phyloP scores from a whole-genome alignment of 2,329 filamentous ascomycete genomes.

The Alternaria sp. region DNA sequence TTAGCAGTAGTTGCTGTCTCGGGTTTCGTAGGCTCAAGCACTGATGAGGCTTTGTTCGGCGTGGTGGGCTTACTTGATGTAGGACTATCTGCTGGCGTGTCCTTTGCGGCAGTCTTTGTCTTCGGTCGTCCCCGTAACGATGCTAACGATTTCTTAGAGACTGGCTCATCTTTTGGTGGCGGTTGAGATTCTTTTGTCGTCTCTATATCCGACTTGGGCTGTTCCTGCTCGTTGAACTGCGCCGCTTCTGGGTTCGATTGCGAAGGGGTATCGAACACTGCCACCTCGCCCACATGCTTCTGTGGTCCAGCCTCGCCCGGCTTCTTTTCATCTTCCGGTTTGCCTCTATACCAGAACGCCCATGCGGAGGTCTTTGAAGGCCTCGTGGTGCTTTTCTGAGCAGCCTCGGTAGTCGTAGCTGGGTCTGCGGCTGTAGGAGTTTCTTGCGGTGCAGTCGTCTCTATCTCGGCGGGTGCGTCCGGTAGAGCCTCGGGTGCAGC shows the following conservation, averaged over 20 bases:
- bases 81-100: slow-evolving; percentile 28
- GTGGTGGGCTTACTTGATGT: slow-evolving; percentile 51
- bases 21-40: slow-evolving; percentile 37
- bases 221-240: slow-evolving; percentile 59
- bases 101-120: slow-evolving; percentile 33
- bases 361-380: slow-evolving; percentile 69
- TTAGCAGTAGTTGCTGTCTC: slow-evolving; percentile 42
- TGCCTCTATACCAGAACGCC: slow-evolving; percentile 80
- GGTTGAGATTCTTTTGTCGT: slow-evolving; percentile 30
- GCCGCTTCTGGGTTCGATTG: slow-evolving; percentile 61
- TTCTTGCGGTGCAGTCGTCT: slow-evolving; percentile 15
- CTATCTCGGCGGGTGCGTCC: not conserved
- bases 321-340: slow-evolving; percentile 59
- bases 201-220: slow-evolving; percentile 28
- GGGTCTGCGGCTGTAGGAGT: slow-evolving; percentile 10
- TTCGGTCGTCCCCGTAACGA: slow-evolving; percentile 46
- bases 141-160: slow-evolving; percentile 41
- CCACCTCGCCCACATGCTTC: slow-evolving; percentile 63
- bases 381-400: slow-evolving; percentile 38
- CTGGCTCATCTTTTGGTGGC: slow-evolving; percentile 30
- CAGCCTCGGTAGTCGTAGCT: slow-evolving; percentile 19
- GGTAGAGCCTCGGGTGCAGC: slow-evolving; percentile 15
- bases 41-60: slow-evolving; percentile 41
- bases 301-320: slow-evolving; percentile 65
- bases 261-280: slow-evolving; percentile 61